Evolutionary conservation across 2,329 filamentous ascomycete genomes (phyloP).

Genomic region (Sporothrix brasiliensis): DNA sequence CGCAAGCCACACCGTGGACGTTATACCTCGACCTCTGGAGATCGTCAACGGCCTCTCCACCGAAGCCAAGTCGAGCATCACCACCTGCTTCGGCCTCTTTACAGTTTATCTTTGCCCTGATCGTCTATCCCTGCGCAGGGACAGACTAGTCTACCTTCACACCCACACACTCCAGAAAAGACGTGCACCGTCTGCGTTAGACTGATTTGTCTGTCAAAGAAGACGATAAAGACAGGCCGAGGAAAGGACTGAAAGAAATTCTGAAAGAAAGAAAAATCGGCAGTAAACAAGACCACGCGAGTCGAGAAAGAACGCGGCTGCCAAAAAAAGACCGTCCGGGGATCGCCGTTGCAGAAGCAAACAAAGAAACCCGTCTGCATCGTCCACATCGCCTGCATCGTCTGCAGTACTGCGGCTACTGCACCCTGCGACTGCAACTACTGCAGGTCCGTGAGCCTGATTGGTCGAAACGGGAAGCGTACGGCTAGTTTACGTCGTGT

Average conservation of each 20-base stretch:
- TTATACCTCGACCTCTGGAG: neutral
- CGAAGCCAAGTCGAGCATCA: neutral
- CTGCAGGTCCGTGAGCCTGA: conserved; percentile 22
- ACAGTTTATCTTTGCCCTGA: neutral
- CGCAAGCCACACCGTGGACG: neutral
- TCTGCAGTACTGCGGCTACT: neutral
- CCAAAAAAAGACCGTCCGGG: conserved; percentile 20
- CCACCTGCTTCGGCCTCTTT: neutral
- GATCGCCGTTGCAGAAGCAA: conserved; percentile 22
- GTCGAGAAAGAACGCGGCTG: neutral
- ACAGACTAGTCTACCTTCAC: neutral
- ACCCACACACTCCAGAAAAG: neutral
- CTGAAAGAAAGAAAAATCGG: neutral
- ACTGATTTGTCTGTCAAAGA: conserved; percentile 12
- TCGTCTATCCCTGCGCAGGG: conserved; percentile 20
- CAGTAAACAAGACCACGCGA: neutral
- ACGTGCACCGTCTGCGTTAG: neutral
- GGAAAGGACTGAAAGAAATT: conserved; percentile 1
- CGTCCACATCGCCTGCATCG: too few relatives aligned
- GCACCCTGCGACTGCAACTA: neutral
- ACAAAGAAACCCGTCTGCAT: conserved; percentile 1
- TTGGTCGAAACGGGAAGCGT: conserved; percentile 20
- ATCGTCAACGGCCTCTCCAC: neutral
- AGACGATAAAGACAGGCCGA: neutral
- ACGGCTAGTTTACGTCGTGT: neutral